Conservation (phyloP, 768 basidiomycete genomes). For the Lentinula sp. region DNA sequence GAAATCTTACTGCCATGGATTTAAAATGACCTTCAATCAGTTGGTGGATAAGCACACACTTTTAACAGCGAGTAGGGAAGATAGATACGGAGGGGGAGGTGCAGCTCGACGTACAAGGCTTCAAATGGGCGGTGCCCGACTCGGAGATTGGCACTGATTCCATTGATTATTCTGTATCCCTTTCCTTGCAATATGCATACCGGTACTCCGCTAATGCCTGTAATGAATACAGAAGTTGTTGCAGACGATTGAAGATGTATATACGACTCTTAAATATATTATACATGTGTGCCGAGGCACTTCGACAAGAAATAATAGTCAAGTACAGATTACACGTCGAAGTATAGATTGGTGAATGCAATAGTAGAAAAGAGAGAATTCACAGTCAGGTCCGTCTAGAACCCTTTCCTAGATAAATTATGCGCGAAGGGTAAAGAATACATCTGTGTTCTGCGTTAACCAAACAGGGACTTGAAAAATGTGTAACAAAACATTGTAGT, state of each 20-base stretch:
- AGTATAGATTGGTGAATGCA: background rate
- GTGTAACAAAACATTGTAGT: background rate
- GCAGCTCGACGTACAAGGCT: conserved; percentile 34
- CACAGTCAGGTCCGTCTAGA: background rate
- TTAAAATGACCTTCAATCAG: conserved; percentile 22
- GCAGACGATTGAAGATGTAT: too few species aligned
- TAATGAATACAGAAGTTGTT: too few species aligned
- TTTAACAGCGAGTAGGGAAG: conserved; percentile 44
- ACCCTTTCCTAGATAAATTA: background rate
- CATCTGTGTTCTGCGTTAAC: background rate
- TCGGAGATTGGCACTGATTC: conserved; percentile 47
- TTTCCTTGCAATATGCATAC: too few species aligned
- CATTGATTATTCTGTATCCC: too few species aligned
- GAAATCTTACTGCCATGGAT: background rate
- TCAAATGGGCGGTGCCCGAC: conserved; percentile 2
- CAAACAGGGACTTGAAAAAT: background rate
- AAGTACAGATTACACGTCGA: background rate
- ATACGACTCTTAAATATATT: background rate
- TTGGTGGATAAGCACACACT: conserved; percentile 79
- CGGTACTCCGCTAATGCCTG: too few species aligned
- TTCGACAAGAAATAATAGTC: background rate
- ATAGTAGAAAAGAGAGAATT: background rate
- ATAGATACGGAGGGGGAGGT: conserved; percentile 44
- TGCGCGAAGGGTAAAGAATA: background rate
- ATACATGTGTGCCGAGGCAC: background rate